Evolutionary conservation across 2,329 filamentous ascomycete genomes (phyloP), one percentile per base, ranked within the genome.

Genomic region (Scedosporium boydii): DNA sequence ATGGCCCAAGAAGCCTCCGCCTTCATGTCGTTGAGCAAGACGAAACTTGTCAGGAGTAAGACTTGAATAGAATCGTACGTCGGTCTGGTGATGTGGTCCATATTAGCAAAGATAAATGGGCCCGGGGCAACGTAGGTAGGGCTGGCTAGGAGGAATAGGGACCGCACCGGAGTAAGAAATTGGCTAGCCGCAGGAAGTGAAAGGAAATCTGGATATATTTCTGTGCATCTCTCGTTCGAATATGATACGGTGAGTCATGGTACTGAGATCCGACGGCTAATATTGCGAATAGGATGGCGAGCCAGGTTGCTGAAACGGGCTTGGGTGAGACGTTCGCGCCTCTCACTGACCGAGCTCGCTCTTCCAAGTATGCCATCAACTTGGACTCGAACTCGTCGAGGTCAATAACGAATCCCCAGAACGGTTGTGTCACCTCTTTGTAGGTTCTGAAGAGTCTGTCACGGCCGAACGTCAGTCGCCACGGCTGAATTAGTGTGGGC

Each of bases 21-120:
- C 68, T 87, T 87, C 85, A 88, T 88, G 64, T 88, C 85, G 66
- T 88, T 88, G 27, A 87, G 74, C 2, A 88, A 75, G 2, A 86
- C 84, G 65, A 87, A 87, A 34, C 83, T 81, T 3, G 83, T 84
- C 53, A 88, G 78, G 1, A 88, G 74, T 48, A 88, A 73, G 1
- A 85, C 85, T 69, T 88, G 85, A 27, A 88, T 84, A 4, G 84
- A 86, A 69, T 88, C 85, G 46, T 87, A 79, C 0, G 86, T 87
- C 1, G 85, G 85, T 38, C 82, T 83, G 62, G 21, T 1, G 58
- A 62, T 51, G n/a, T 9, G 46, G 12, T 51, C 46, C 21, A 21
- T 18, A 26, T 51, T 18, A 51, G 46, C 46, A 18, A 51, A 51
- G 6, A 9, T 12, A 21, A 61, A 61, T 68, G 6, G 68, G 64